A percentile compares a stretch with the other conserved stretches of the same genome.
Evolutionary conservation across 1,139 yeast species (phyloP).

Genomic region (Arxiozyma slooffiae): DNA sequence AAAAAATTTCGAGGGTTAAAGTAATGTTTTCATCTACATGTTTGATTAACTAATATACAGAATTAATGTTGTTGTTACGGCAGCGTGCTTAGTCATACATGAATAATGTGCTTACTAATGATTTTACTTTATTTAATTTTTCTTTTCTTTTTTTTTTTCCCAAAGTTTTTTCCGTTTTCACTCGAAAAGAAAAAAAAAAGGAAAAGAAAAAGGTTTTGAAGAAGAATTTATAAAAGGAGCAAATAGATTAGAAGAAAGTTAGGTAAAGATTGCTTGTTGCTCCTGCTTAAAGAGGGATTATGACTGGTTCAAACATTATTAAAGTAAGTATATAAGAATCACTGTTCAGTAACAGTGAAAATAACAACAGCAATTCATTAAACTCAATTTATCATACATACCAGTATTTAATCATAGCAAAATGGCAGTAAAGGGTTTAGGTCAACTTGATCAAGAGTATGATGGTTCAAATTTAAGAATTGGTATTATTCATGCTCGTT

Average conservation of each 20-base stretch:
- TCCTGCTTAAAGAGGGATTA: background rate
- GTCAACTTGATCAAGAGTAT: constrained; percentile 58
- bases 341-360: no score
- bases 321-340: background rate
- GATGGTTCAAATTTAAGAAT: constrained; percentile 60
- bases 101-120: background rate
- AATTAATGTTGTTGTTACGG: background rate
- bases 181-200: no score
- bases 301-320: no score
- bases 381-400: constrained; percentile 5
- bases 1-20: constrained; percentile 51
- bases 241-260: no score
- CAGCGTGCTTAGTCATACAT: background rate
- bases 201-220: background rate
- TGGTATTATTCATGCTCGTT: constrained; percentile 90
- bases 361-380: background rate
- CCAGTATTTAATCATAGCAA: background rate
- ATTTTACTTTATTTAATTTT: no score
- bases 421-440: constrained; percentile 79
- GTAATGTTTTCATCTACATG: background rate
- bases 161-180: background rate
- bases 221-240: background rate
- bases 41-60: background rate
- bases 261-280: background rate
- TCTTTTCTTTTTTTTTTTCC: no score